Base-by-base conservation (phyloP, 2,329 filamentous ascomycete genomes). In the Diaporthe batatas region DNA sequence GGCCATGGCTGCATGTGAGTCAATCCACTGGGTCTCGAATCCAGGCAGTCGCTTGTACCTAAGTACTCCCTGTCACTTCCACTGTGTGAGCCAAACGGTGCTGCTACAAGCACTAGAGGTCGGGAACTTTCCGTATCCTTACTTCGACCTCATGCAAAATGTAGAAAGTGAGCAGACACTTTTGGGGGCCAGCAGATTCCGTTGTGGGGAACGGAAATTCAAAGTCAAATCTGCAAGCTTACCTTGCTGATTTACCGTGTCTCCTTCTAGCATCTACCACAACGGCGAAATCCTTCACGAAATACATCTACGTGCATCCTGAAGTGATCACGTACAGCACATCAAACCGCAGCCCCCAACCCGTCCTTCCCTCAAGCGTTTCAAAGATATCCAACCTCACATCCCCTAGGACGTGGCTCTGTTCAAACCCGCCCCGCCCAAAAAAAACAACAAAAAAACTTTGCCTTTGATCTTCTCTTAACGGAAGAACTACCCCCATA, bases 81-180 rank as follows among this genome's bases (percentile, higher is more conserved):
- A 68, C 70, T 57, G 58, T 72, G 70, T 42, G 70, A 68, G 23
- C 3, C 6, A n/a, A 47, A 68, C 51, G 29, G 59, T 68, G 51
- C 53, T 36, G 11, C 29, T 42, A 14, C 29, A 3, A 34, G 39
- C 1, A 18, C 29, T 29, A 29, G 39, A n/a, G n/a, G n/a, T n/a
- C n/a, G n/a, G 58, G 6, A 36, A 8, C 10, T 10, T 6, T 47
- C 44, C 44, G 6, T 49, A n/a, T 49, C 7, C 44, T 11, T 4
- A 11, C 44, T 11, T 49, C 8, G 14, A 3, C 21, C 21, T 23
- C 2, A 21, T 23, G 10, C 6, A 7, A 23, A n/a, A 10, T 23
- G 14, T 18, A 49, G 44, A n/a, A 21, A 49, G 6, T n/a, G 6
- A n/a, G n/a, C 44, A 21, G 11, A 23, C 6, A 6, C n/a, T 49